A percentile compares a stretch with the other conserved stretches of the same genome.
Conservation (phyloP, 768 basidiomycete genomes). For the Lactifluus piperatus region DNA sequence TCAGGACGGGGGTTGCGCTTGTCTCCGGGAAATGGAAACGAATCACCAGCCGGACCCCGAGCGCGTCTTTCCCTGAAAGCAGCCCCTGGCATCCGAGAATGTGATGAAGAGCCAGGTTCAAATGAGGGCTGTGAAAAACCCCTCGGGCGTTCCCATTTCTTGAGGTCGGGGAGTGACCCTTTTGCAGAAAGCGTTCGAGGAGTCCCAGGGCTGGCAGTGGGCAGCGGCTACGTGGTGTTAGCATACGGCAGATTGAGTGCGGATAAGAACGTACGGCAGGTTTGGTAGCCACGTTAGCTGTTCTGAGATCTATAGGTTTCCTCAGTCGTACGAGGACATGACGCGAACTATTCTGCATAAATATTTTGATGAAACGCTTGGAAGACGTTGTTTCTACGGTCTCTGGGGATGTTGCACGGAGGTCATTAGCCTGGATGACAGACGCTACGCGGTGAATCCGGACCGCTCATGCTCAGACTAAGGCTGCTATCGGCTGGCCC, state of each 20-base stretch:
- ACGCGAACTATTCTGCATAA: slow-evolving; percentile 16
- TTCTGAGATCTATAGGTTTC: not conserved
- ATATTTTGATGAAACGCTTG: not conserved
- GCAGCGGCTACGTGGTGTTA: not conserved
- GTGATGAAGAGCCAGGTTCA: not conserved
- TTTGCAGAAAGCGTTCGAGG: slow-evolving; percentile 2
- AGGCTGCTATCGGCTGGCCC: not conserved
- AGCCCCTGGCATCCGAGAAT: not conserved
- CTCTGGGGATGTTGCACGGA: too few relatives aligned
- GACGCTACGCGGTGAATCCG: not conserved
- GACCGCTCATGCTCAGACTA: slow-evolving; percentile 1
- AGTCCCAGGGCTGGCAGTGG: not conserved
- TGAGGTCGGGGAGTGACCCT: not conserved
- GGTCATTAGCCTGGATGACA: too few relatives aligned
- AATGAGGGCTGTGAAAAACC: not conserved
- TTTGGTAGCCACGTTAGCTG: slow-evolving; percentile 10
- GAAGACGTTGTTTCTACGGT: too few relatives aligned
- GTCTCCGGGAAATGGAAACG: not conserved
- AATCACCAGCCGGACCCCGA: not conserved
- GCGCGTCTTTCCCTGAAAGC: not conserved
- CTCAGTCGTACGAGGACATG: slow-evolving; percentile 3
- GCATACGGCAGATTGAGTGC: not conserved
- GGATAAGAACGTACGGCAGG: slow-evolving; percentile 12
- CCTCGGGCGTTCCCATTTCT: slow-evolving; percentile 16
- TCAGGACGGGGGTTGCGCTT: not conserved